Evolutionary conservation across 1,139 yeast species (phyloP).

Genomic region (Candida sp.): DNA sequence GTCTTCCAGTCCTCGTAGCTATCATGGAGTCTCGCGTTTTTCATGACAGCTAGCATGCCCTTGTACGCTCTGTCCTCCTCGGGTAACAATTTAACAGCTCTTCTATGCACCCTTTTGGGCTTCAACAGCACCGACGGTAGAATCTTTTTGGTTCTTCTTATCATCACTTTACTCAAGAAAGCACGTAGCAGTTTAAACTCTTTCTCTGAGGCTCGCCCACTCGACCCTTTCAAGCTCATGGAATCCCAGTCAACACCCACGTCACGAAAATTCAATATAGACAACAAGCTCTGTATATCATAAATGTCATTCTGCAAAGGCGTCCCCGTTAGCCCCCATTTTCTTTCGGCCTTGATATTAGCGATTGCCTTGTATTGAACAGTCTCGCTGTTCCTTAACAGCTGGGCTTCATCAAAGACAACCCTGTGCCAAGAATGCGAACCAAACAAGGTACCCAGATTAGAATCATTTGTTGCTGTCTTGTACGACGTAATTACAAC

Average conservation of each 20-base stretch:
- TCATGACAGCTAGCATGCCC: not conserved
- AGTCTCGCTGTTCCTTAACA: slow-evolving; percentile 70
- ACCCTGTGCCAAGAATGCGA: slow-evolving; percentile 61
- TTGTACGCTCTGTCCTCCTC: slow-evolving; percentile 24
- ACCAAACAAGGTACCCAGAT: not conserved
- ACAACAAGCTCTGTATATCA: slow-evolving; percentile 1
- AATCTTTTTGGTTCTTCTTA: slow-evolving; percentile 21
- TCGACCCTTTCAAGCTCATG: not conserved
- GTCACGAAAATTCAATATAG: not conserved
- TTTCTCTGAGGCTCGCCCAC: not conserved
- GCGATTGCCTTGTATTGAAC: slow-evolving; percentile 66
- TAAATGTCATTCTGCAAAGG: slow-evolving; percentile 75
- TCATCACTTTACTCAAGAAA: slow-evolving; percentile 13
- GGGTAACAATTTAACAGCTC: slow-evolving; percentile 25
- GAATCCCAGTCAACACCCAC: not conserved
- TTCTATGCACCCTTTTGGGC: slow-evolving; percentile 32
- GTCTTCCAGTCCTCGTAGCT: too few species aligned
- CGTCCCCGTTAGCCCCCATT: slow-evolving; percentile 88
- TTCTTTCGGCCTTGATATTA: slow-evolving; percentile 48
- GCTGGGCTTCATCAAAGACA: slow-evolving; percentile 86
- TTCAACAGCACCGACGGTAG: slow-evolving; percentile 23
- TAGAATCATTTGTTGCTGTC: slow-evolving; percentile 1
- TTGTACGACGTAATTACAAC: slow-evolving; percentile 15
- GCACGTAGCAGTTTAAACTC: not conserved
- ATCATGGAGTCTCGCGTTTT: not conserved